A percentile compares a stretch with the other conserved stretches of the same genome.
Evolutionary conservation across 768 basidiomycete genomes (phyloP).

Genomic region (Phanerochaete sordida): DNA sequence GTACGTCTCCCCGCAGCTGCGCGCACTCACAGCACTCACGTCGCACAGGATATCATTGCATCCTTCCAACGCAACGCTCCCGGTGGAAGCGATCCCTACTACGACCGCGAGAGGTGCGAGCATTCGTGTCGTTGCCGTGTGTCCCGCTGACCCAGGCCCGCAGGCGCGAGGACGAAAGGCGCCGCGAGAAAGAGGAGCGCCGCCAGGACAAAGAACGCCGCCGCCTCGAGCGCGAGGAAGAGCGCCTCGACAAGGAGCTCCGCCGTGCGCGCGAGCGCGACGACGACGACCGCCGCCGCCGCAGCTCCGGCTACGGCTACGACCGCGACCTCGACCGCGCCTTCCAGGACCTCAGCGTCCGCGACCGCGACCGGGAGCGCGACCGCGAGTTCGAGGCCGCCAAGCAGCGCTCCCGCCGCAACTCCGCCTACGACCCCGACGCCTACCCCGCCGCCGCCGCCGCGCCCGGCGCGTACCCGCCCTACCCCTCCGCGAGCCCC

Average conservation of each 20-base stretch:
- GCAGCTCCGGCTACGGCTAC: slow-evolving; percentile 14
- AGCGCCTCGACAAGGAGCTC: slow-evolving; percentile 9
- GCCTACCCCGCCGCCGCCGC: slow-evolving; percentile 22
- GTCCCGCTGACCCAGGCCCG: neutral
- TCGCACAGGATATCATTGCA: slow-evolving; percentile 51
- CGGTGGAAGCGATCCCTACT: slow-evolving; percentile 4
- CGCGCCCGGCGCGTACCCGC: neutral
- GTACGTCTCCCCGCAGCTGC: slow-evolving; percentile 32
- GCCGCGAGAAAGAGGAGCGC: slow-evolving; percentile 45
- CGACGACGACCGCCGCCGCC: slow-evolving; percentile 34
- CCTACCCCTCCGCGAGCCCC: neutral
- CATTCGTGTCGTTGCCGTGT: neutral
- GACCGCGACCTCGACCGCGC: slow-evolving; percentile 34
- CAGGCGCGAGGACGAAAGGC: slow-evolving; percentile 42
- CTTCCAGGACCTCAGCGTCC: slow-evolving; percentile 41
- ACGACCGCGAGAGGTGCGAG: slow-evolving; percentile 1
- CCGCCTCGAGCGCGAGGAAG: slow-evolving; percentile 22
- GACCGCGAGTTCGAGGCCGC: slow-evolving; percentile 4
- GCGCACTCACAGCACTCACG: neutral
- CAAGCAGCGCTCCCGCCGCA: slow-evolving; percentile 2
- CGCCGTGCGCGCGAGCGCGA: slow-evolving; percentile 19
- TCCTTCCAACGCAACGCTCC: slow-evolving; percentile 41
- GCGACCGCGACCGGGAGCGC: neutral
- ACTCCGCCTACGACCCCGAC: slow-evolving; percentile 17
- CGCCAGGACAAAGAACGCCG: slow-evolving; percentile 39